phyloP scores from a whole-genome alignment of 169 alveolate species.

The Eimeria tenella region DNA sequence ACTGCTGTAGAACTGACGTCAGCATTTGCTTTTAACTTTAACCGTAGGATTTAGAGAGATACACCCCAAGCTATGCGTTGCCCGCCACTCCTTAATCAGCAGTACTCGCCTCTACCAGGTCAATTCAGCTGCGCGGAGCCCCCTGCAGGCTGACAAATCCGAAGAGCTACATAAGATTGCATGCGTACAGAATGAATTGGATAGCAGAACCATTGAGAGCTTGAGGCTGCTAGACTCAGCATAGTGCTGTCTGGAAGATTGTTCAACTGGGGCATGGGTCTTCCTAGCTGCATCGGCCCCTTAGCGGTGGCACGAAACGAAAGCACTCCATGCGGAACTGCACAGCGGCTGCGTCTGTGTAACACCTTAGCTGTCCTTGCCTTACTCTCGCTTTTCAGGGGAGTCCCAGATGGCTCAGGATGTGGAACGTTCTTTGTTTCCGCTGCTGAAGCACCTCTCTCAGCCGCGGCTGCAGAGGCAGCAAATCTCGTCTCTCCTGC shows the following conservation, averaged over 20 bases:
- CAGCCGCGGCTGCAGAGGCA: not conserved
- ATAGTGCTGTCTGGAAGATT: not conserved
- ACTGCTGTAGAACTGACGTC: not conserved
- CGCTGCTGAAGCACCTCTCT: slow-evolving; percentile 2
- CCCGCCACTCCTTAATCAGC: not conserved
- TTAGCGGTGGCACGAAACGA: slow-evolving; percentile 8
- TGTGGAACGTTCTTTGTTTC: not conserved
- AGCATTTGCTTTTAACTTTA: not conserved
- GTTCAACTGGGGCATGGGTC: slow-evolving; percentile 1
- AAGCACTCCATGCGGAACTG: not conserved
- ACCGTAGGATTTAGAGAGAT: no score
- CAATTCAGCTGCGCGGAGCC: not conserved
- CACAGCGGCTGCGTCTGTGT: no score
- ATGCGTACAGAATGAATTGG: slow-evolving; percentile 9
- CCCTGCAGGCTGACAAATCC: not conserved
- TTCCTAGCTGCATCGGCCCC: slow-evolving; percentile 32
- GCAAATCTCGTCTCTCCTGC: not conserved
- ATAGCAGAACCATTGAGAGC: not conserved
- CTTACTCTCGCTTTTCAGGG: not conserved
- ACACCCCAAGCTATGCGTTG: no score
- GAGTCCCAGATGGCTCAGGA: not conserved
- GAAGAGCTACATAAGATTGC: no score
- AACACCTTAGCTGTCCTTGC: not conserved
- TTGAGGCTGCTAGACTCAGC: slow-evolving; percentile 16
- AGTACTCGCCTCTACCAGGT: not conserved